Base-by-base conservation (phyloP, 495 filamentous ascomycete genomes). In the Cercophora sp. region DNA sequence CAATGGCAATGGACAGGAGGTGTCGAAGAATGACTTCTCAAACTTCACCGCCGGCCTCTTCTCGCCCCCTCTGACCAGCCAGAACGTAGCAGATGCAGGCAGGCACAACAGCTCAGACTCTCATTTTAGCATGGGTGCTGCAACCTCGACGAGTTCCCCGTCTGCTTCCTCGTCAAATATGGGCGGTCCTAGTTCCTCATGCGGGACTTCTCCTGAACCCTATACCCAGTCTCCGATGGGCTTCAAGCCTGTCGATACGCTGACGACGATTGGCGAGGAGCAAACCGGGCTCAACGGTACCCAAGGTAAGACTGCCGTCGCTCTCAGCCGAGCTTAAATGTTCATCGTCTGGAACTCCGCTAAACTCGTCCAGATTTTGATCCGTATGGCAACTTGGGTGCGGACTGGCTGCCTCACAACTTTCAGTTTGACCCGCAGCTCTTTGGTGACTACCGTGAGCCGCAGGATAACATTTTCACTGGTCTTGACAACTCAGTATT, bases 381-480 rank as follows among this genome's bases (percentile, higher is more conserved):
- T 32, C 65, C 69, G 51, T 51, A 68, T 32, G 48, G 35, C 62
- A 60, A 53, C 37, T 2, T 51, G 11, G 57, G 54, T 20, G 23
- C 50, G 15, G 87, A 91, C 59, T 91, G 86, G 81, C 66, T 96
- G 52, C 82, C 87, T 8, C 88, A 96, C 65, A 93, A 85, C 35
- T 89, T 89, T 46, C 83, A 89, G 57, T 96, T 97, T 58, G 89
- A 97, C 56, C 93, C 93, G 1, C 80, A 89, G 26, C 78, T 97
- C 1, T 99, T 97, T 67, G 87, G 86, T 45, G 90, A 92, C 57
- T 97, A 96, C 70, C 84, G 93, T 32, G 94, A 99, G 60, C 85
- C 87, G 5, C 88, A 96, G 58, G 88, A 89, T 51, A 87, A 83
- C 48, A 73, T 85, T 25, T 66, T 87, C 27, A 53, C 41, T 13